Evolutionary conservation across 1,284 basidiomycete species (phyloP).

Genomic region (Ustanciosporium gigantosporum): DNA sequence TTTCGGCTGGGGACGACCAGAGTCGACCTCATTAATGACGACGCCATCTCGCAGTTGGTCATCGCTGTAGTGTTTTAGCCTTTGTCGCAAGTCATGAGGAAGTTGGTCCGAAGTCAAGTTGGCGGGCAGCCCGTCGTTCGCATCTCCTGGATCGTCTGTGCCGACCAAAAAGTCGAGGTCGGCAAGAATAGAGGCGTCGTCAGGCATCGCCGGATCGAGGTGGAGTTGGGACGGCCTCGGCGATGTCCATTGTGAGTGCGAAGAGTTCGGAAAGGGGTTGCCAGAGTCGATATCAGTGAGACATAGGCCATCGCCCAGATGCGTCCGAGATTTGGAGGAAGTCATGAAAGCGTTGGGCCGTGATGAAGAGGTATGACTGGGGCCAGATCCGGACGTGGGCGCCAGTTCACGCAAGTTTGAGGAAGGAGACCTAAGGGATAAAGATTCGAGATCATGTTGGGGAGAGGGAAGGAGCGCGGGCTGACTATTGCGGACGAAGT

Average conservation of each 20-base stretch:
- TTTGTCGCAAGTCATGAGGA: constrained; percentile 27
- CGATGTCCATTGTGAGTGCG: background rate
- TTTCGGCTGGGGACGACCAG: background rate
- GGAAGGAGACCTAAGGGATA: too few relatives aligned
- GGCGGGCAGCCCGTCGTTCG: constrained; percentile 14
- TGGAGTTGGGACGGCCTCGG: background rate
- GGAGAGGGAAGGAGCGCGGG: constrained; percentile 12
- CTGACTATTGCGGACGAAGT: constrained; percentile 26
- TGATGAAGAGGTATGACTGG: too few relatives aligned
- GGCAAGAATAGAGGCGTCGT: constrained; percentile 26
- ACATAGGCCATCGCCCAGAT: constrained; percentile 39
- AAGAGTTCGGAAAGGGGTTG: background rate
- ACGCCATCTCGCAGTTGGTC: constrained; percentile 30
- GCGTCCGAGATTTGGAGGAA: constrained; percentile 2
- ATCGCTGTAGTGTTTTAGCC: constrained; percentile 17
- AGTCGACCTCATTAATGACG: constrained; percentile 16
- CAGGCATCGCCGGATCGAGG: background rate
- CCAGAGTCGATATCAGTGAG: constrained; percentile 25
- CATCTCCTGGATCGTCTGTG: constrained; percentile 42
- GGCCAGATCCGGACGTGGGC: too few relatives aligned
- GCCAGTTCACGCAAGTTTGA: too few relatives aligned
- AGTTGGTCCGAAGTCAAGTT: constrained; percentile 36
- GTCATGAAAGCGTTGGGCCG: too few relatives aligned
- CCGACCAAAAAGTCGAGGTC: constrained; percentile 47
- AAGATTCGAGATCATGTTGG: constrained; percentile 8